Percentiles rank a stretch among this genome's conserved stretches.
Evolutionary conservation across 1,284 basidiomycete genomes (phyloP).

Genomic region (Papiliotrema laurentii): DNA sequence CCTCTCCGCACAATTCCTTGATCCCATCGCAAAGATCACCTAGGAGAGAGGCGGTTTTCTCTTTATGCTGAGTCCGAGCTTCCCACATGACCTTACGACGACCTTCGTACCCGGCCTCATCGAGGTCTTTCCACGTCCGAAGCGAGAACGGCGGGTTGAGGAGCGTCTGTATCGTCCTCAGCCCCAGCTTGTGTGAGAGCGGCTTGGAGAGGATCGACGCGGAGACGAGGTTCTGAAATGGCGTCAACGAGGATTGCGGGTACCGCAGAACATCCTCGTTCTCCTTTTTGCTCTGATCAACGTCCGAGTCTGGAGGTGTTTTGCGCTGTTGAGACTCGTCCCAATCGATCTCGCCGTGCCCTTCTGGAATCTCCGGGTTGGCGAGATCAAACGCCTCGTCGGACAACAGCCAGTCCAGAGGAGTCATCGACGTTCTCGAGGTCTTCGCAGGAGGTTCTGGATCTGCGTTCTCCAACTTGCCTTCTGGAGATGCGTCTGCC

Average conservation of each 20-base stretch:
- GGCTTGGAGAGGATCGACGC: constrained; percentile 29
- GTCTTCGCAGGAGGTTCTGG: constrained; percentile 8
- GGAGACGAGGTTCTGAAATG: constrained; percentile 27
- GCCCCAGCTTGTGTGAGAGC: constrained; percentile 25
- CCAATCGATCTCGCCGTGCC: constrained; percentile 27
- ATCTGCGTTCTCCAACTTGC: background rate
- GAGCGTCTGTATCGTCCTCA: constrained; percentile 28
- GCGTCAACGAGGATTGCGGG: constrained; percentile 23
- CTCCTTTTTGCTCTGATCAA: constrained; percentile 6
- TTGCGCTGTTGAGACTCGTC: constrained; percentile 9
- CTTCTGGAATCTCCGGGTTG: constrained; percentile 18
- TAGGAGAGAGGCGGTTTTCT: constrained; percentile 66
- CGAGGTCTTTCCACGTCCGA: constrained; percentile 15
- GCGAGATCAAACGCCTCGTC: constrained; percentile 26
- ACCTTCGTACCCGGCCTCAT: constrained; percentile 19
- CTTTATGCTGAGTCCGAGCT: constrained; percentile 69
- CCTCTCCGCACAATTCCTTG: constrained; percentile 19
- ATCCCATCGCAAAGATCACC: constrained; percentile 56
- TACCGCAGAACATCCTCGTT: constrained; percentile 15
- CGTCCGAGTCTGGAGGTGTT: constrained; percentile 9
- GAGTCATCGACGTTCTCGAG: constrained; percentile 5
- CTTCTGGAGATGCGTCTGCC: constrained; percentile 1
- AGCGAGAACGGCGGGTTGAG: constrained; percentile 27
- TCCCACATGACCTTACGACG: constrained; percentile 48
- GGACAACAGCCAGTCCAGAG: constrained; percentile 22